Evolutionary conservation across 2,329 filamentous ascomycete genomes (phyloP), one percentile per base, ranked within the genome.

Genomic region (Monosporascus sp.): DNA sequence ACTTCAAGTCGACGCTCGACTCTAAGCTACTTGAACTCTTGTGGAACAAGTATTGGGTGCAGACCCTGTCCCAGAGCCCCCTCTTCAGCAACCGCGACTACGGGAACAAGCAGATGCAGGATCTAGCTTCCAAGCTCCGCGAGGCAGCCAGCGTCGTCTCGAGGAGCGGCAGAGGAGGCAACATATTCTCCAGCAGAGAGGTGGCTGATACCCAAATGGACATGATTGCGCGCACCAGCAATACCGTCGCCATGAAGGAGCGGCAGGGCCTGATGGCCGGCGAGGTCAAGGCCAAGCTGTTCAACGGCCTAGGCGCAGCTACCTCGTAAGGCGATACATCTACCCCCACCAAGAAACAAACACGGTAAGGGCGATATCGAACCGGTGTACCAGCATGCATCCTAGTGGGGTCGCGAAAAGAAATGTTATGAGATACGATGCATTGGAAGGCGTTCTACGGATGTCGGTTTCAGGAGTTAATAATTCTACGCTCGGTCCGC

Each of bases 21-120:
- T 81, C 85, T 2, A 88, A 91, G 63, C 79, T 99, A 24, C 78
- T 99, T 5, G 90, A 95, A 65, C 81, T 90, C 49, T 78, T 99
- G 31, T 97, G 94, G 94, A 96, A 97, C 76, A 97, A 97, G 72
- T 99, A 99, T 77, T 96, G 91, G 94, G 92, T 97, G 37, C 89
- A 95, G 66, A 99, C 94, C 6, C 81, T 99, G 20, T 95, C 90
- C 35, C 90, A 96, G 63, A 94, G 85, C 62, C 92, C 93, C 22
- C 80, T 97, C 5, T 86, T 96, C 63, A 91, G 90, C 52, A 97
- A 96, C 66, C 88, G 92, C 58, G 93, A 97, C 62, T 99, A 92
- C 67, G 88, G 87, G 50, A 96, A 88, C 64, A 94, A 92, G 70
- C 92, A 97, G 71, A 94, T 99, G 72, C 77, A 86, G 48, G 94